Percentiles rank a stretch among this genome's conserved stretches.
phyloP scores from a whole-genome alignment of 148 eudicot genomes.

The Vaccinium darrowii region DNA sequence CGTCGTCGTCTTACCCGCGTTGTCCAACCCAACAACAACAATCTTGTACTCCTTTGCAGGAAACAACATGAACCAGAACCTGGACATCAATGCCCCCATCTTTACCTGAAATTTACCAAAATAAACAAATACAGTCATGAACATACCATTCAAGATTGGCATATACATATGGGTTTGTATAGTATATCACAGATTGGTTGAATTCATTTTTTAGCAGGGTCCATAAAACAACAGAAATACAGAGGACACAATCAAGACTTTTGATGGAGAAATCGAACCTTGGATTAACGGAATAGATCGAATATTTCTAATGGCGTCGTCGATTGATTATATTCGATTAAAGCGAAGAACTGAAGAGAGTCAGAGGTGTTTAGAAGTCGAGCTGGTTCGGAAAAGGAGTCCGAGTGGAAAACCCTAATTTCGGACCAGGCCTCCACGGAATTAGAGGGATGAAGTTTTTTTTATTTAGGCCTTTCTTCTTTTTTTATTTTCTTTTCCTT shows the following conservation, averaged over 20 bases:
- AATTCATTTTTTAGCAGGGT: neutral
- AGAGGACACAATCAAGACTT: neutral
- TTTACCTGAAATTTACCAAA: neutral
- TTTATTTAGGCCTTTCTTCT: too few species aligned
- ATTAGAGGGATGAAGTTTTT: neutral
- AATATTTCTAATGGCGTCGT: neutral
- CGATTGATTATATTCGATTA: neutral
- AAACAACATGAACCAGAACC: constrained; percentile 95
- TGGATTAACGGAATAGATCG: neutral
- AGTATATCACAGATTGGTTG: neutral
- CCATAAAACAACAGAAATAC: neutral
- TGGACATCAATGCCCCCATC: constrained; percentile 90
- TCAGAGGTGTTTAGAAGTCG: neutral
- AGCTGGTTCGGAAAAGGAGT: neutral
- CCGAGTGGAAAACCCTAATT: constrained; percentile 1
- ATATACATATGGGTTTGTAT: neutral
- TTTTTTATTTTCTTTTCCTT: too few species aligned
- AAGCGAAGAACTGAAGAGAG: neutral
- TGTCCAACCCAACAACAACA: constrained; percentile 90
- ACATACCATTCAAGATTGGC: neutral
- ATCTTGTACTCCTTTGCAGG: constrained; percentile 99
- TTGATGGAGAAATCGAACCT: constrained; percentile 1
- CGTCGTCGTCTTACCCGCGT: constrained; percentile 97
- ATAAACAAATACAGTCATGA: neutral
- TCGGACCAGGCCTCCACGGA: neutral